phyloP scores from a whole-genome alignment of 306 rosid genomes.

The Trichosanthes truncata region DNA sequence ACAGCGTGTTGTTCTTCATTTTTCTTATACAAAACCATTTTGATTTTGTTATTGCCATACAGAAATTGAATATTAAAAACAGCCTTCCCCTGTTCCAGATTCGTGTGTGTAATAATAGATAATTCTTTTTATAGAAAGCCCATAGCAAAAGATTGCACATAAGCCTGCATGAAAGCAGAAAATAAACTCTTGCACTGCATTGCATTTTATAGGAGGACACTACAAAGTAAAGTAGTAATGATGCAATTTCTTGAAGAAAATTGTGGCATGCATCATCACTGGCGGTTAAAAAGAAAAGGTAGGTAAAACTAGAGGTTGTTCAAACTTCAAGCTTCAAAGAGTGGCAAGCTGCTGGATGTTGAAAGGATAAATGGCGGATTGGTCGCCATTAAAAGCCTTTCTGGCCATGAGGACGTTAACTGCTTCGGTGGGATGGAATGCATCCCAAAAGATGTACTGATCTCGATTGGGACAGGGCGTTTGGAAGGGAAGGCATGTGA shows the following conservation, averaged over 20 bases:
- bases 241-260: conserved; percentile 1
- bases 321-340: no score
- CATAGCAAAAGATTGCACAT: neutral
- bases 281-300: neutral
- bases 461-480: conserved; percentile 62
- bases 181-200: neutral
- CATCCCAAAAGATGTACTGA: conserved; percentile 83
- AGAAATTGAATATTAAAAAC: neutral
- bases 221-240: neutral
- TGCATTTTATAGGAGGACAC: neutral
- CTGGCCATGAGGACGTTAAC: conserved; percentile 56
- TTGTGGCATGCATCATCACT: neutral
- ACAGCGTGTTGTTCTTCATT: no score
- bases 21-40: neutral
- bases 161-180: neutral
- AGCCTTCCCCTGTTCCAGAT: neutral
- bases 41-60: neutral
- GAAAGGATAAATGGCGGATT: conserved; percentile 38
- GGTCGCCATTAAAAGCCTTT: conserved; percentile 57
- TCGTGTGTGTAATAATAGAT: neutral
- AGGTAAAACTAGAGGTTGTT: neutral
- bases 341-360: conserved; percentile 63
- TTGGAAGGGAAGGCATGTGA: conserved; percentile 77
- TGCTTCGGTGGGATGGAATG: conserved; percentile 86
- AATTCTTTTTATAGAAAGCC: neutral